A percentile compares a stretch with the other conserved stretches of the same genome.
phyloP scores from a whole-genome alignment of 1,284 basidiomycete genomes.

The Malassezia dermatis region DNA sequence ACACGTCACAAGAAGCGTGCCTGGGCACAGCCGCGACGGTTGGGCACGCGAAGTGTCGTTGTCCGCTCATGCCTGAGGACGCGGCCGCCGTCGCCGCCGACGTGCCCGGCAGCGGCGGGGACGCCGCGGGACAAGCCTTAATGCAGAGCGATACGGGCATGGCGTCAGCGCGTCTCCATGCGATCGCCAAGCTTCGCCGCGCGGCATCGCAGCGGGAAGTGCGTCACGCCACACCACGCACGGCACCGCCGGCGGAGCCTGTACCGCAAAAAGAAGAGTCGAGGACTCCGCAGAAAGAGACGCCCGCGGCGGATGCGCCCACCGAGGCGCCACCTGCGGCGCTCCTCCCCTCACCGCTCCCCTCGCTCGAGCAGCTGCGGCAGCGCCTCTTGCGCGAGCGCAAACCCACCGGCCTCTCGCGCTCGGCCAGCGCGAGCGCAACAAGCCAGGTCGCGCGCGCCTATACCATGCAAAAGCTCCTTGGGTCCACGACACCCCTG shows the following conservation, averaged over 20 bases:
- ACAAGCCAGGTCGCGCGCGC: slow-evolving; percentile 41
- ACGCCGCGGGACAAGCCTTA: background rate
- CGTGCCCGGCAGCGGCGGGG: background rate
- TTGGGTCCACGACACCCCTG: slow-evolving; percentile 25
- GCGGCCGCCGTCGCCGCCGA: background rate
- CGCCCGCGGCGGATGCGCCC: background rate
- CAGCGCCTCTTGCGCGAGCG: slow-evolving; percentile 39
- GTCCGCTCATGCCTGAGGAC: background rate
- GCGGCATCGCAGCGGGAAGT: slow-evolving; percentile 16
- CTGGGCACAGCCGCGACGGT: background rate
- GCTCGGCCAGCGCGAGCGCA: slow-evolving; percentile 35
- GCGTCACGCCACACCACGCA: slow-evolving; percentile 6
- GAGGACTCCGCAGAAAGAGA: background rate
- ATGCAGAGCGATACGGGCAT: background rate
- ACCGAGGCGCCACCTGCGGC: background rate
- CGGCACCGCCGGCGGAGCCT: background rate
- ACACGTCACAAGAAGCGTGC: background rate
- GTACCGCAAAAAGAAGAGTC: background rate
- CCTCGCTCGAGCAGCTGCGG: slow-evolving; percentile 41
- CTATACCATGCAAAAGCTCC: slow-evolving; percentile 43
- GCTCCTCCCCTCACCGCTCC: slow-evolving; percentile 24
- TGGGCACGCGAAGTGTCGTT: background rate
- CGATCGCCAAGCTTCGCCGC: slow-evolving; percentile 15
- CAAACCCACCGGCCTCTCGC: slow-evolving; percentile 25
- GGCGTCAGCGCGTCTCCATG: slow-evolving; percentile 3